phyloP scores from a whole-genome alignment of 2,329 filamentous ascomycete species.

The Coniochaeta hoffmannii region DNA sequence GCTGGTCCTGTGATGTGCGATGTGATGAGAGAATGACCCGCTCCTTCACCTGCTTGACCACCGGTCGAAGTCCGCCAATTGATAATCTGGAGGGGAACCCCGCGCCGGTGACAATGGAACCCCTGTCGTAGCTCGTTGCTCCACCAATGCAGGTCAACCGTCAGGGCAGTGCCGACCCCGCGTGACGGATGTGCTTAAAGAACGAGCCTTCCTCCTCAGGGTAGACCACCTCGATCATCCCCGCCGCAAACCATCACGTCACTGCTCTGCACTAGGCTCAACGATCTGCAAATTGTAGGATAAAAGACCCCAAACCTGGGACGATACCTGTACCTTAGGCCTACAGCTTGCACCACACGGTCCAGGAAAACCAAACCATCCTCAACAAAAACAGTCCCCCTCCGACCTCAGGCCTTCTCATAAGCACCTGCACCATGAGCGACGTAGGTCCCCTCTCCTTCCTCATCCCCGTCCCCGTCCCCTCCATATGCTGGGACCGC shows the following conservation, averaged over 20 bases:
- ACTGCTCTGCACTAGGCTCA: background rate
- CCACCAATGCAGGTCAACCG: background rate
- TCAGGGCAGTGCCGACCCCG: background rate
- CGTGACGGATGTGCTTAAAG: conserved; percentile 1
- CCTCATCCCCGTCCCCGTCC: background rate
- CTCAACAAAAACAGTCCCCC: background rate
- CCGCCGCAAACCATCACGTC: background rate
- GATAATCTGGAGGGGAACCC: background rate
- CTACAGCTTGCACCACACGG: too few relatives aligned
- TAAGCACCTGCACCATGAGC: background rate
- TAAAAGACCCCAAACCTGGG: too few relatives aligned
- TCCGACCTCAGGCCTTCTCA: background rate
- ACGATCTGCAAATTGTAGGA: too few relatives aligned
- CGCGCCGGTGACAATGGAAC: background rate
- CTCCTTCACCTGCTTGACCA: background rate
- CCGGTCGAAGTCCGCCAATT: background rate
- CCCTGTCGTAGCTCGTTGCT: background rate
- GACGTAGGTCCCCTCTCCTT: background rate
- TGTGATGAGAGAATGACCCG: background rate
- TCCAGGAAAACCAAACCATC: too few relatives aligned
- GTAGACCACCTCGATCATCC: background rate
- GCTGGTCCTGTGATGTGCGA: background rate
- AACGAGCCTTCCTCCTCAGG: background rate
- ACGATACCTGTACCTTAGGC: too few relatives aligned
- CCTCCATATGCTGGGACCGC: conserved; percentile 1